Evolutionary conservation across 2,329 filamentous ascomycete species (phyloP).

Genomic region (Torrubiella hemipterigena): DNA sequence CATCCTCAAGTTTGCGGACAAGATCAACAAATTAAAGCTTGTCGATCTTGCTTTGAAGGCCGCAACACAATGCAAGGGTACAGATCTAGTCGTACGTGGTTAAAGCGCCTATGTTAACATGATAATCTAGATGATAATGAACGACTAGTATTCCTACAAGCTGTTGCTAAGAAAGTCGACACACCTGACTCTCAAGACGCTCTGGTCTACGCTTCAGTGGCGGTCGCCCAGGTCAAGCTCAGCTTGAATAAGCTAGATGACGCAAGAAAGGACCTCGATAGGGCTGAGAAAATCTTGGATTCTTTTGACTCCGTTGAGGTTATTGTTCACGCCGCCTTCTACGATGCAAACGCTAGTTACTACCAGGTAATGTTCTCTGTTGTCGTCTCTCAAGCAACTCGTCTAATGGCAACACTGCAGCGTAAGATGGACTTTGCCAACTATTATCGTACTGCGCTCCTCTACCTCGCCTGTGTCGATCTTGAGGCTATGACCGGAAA

Average conservation of each 20-base stretch:
- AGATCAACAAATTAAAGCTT: slow-evolving; percentile 98
- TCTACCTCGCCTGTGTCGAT: slow-evolving; percentile 95
- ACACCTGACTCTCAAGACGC: slow-evolving; percentile 90
- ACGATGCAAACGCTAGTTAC: slow-evolving; percentile 88
- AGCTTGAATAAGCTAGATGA: slow-evolving; percentile 68
- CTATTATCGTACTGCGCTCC: slow-evolving; percentile 94
- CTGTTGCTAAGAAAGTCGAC: slow-evolving; percentile 78
- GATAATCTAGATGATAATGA: slow-evolving; percentile 63
- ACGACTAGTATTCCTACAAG: slow-evolving; percentile 72
- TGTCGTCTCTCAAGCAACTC: not conserved
- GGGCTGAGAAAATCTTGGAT: slow-evolving; percentile 79
- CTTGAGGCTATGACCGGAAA: slow-evolving; percentile 58
- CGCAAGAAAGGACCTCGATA: slow-evolving; percentile 75
- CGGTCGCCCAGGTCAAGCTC: slow-evolving; percentile 79
- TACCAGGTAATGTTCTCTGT: slow-evolving; percentile 50
- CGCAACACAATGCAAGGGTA: slow-evolving; percentile 72
- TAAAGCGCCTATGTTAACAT: slow-evolving; percentile 1
- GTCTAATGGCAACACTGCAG: slow-evolving; percentile 12
- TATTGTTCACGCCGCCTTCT: slow-evolving; percentile 91
- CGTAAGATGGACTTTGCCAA: slow-evolving; percentile 83
- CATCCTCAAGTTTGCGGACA: slow-evolving; percentile 90
- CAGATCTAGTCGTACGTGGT: slow-evolving; percentile 4
- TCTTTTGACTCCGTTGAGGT: slow-evolving; percentile 91
- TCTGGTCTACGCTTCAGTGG: slow-evolving; percentile 85
- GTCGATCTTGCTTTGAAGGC: slow-evolving; percentile 83